Evolutionary conservation across 2,329 filamentous ascomycete genomes (phyloP), one percentile per base, ranked within the genome.

Genomic region (Ambrosiella cleistominuta): DNA sequence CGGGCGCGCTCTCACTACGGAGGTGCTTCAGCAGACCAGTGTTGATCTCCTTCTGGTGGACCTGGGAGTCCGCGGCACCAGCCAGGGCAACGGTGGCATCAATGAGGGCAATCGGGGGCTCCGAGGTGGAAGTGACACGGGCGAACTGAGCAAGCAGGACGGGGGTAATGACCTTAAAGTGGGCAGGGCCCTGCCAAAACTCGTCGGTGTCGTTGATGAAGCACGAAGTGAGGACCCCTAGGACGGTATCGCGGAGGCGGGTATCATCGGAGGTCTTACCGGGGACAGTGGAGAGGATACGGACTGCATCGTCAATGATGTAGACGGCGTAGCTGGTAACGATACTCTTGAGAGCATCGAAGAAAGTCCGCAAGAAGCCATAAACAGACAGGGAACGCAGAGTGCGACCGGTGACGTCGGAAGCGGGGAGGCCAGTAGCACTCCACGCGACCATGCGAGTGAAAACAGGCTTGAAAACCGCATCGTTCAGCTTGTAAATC

Each of bases 401-500:
- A 2, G 76, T 70, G 62, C 74, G 77, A 56, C 81, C 83, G 27
- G 71, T 64, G 12, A 67, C 67, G 64, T 88, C 83, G 61, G 76
- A 78, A 71, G 83, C 82, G 15, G 82, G 71, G 50, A 86, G 69
- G 0, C 75, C 76, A 35, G 54, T 52, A 15, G 74, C 75, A 0
- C 85, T 79, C 86, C 90, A 96, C 59, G 95, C 88, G 51, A 94
- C 76, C n/a, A 96, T 73, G 63, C 85, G 81, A 13, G 82, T 78
- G 72, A 97, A 98, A 62, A 98, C 82, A 0, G 93, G 94, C 11
- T 90, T 79, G 80, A 98, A 98, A 0, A 86, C 82, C 0, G 86
- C 83, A 67, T 98, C 93, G 70, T 96, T 97, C 62, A 98, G 79
- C 74, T 97, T 97, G 74, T 95, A 88, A 57, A 95, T 86, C 82